Evolutionary conservation across 176 grass and related monocot genomes (phyloP).

Genomic region (Triticum monococcum): DNA sequence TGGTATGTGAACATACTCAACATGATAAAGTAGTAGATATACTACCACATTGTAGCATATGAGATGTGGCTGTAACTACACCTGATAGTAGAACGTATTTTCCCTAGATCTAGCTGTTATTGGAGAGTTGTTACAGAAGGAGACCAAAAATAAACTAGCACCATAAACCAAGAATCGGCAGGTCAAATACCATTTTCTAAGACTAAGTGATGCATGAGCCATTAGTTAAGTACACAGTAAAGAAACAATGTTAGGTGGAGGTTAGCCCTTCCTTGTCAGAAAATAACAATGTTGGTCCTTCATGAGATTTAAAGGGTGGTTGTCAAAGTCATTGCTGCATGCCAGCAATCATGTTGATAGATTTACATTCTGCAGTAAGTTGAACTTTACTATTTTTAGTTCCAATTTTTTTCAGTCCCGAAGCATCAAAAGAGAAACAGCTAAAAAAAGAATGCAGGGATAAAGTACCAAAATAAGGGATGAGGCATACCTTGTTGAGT

Average conservation of each 20-base stretch:
- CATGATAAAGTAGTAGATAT: background rate
- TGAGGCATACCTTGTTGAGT: slow-evolving; percentile 78
- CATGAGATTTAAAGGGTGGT: background rate
- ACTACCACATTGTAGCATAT: background rate
- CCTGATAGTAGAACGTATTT: background rate
- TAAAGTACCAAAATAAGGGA: slow-evolving; percentile 20
- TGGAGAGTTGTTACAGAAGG: background rate
- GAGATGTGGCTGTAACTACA: background rate
- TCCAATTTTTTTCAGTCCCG: background rate
- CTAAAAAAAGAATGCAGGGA: background rate
- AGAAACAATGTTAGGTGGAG: background rate
- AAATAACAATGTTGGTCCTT: background rate
- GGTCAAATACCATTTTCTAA: background rate
- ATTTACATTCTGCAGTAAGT: slow-evolving; percentile 3
- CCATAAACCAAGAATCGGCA: background rate
- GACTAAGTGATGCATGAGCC: background rate
- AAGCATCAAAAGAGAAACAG: background rate
- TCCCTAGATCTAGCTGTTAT: background rate
- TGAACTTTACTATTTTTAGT: slow-evolving; percentile 3
- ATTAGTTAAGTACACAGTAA: slow-evolving; percentile 5
- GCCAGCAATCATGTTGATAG: background rate
- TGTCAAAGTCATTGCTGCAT: background rate
- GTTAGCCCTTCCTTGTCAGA: background rate
- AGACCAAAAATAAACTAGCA: background rate
- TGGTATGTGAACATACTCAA: background rate